Conservation (phyloP, 345 rosid species). For the Citrus sp. region DNA sequence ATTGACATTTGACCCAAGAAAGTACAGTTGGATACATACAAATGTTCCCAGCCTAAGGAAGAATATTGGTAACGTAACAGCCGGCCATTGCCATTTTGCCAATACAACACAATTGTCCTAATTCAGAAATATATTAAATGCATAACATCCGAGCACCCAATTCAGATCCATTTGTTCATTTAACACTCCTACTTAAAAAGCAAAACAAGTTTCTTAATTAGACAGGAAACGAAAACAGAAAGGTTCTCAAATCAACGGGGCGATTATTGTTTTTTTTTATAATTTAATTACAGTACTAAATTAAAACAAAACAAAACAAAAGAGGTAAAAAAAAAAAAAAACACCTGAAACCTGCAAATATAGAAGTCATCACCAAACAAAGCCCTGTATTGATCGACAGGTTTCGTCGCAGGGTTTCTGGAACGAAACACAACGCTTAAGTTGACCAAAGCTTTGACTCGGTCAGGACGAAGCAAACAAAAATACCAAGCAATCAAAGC, state of each 20-base stretch:
- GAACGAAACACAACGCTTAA: slow-evolving; percentile 28
- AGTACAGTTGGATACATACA: not conserved
- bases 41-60: not conserved
- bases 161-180: not conserved
- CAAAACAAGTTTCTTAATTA: not conserved
- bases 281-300: too few relatives aligned
- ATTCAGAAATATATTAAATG: not conserved
- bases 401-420: slow-evolving; percentile 24
- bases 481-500: slow-evolving; percentile 6
- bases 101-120: not conserved
- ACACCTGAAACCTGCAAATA: slow-evolving; percentile 37
- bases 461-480: slow-evolving; percentile 20
- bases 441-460: slow-evolving; percentile 28
- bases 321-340: too few relatives aligned
- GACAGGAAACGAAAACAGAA: not conserved
- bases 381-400: slow-evolving; percentile 19
- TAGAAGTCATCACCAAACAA: slow-evolving; percentile 35
- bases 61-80: not conserved
- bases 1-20: not conserved
- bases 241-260: not conserved
- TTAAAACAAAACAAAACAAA: too few relatives aligned
- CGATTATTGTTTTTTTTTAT: too few relatives aligned
- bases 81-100: not conserved
- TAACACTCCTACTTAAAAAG: not conserved
- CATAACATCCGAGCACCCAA: not conserved